Evolutionary conservation across 2,329 filamentous ascomycete species (phyloP), one percentile per base, ranked within the genome.

Genomic region (Ambrosiella cleistominuta): DNA sequence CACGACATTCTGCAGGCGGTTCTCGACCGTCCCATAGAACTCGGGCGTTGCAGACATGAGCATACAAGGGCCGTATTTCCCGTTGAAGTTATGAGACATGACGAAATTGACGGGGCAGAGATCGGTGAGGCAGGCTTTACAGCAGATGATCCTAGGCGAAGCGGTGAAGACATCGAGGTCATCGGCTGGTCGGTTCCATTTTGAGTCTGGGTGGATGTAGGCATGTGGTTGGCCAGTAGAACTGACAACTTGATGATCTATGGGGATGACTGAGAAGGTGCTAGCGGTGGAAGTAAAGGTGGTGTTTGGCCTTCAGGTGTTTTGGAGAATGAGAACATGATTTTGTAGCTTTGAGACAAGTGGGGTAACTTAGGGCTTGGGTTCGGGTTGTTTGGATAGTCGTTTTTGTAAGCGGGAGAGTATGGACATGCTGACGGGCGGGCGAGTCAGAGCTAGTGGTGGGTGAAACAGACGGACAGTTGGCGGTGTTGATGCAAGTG

Each of bases 71-170:
- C 82, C 82, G 66, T 83, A 76, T 17, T 80, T 79, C 15, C 82
- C 82, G 0, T 77, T 82, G 69, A 85, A 85, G 62, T 79, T 78
- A 66, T 83, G 83, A 62, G 75, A 80, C 44, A 85, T 74, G 61
- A 85, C 78, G 66, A 83, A 80, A 11, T 75, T 73, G 13, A 72
- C 66, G 64, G 80, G 79, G 15, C 79, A 81, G n/a, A 85, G 66
- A 66, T 85, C 79, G 57, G 75, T 71, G 11, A 78, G 72, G 70
- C 81, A 85, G 54, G 68, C 71, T 39, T 72, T 70, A 68, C 81
- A 85, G 62, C 79, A 75, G 54, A 85, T 56, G 62, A 61, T 52
- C 12, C 35, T 39, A 13, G 51, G 51, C 6, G 47, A 27, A 27
- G 27, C 56, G 62, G 17, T 61, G 50, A 36, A 27, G 56, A 51